Conservation (phyloP, 2,329 filamentous ascomycete species). For the Mollisiaceae sp. region DNA sequence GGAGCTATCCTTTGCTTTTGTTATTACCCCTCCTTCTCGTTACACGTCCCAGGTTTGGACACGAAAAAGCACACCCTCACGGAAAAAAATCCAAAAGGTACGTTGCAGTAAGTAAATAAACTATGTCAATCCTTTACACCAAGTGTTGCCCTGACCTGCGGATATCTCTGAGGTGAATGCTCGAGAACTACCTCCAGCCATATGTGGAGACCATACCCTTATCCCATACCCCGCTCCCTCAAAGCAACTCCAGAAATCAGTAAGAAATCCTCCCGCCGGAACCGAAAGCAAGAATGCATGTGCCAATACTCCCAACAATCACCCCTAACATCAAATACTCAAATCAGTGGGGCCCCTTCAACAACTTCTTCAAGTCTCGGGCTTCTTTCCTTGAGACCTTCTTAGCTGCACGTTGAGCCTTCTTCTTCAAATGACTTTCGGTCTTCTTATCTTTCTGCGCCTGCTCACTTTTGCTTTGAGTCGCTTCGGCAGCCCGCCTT, state of each 20-base stretch:
- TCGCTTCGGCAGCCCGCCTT: slow-evolving; percentile 50
- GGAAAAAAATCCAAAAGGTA: slow-evolving; percentile 18
- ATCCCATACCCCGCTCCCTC: slow-evolving; percentile 26
- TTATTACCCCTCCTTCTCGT: not conserved
- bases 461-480: slow-evolving; percentile 23
- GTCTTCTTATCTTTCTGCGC: slow-evolving; percentile 25
- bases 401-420: slow-evolving; percentile 22
- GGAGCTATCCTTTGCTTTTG: not conserved
- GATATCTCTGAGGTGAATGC: slow-evolving; percentile 58
- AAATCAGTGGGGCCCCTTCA: slow-evolving; percentile 18
- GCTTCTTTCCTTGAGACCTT: slow-evolving; percentile 29
- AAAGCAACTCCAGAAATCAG: slow-evolving; percentile 28
- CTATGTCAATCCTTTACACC: slow-evolving; percentile 29
- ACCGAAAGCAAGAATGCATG: slow-evolving; percentile 21
- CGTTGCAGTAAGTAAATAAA: slow-evolving; percentile 28
- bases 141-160: slow-evolving; percentile 56
- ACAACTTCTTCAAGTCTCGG: slow-evolving; percentile 17
- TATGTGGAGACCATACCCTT: slow-evolving; percentile 18
- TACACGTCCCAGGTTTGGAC: not conserved
- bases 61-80: slow-evolving; percentile 1
- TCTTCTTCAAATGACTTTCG: slow-evolving; percentile 19
- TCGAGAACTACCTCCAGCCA: slow-evolving; percentile 20
- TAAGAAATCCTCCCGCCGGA: slow-evolving; percentile 23
- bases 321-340: slow-evolving; percentile 18
- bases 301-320: slow-evolving; percentile 16